phyloP scores from a whole-genome alignment of 331 rosid genomes.

The Quercus phellos region DNA sequence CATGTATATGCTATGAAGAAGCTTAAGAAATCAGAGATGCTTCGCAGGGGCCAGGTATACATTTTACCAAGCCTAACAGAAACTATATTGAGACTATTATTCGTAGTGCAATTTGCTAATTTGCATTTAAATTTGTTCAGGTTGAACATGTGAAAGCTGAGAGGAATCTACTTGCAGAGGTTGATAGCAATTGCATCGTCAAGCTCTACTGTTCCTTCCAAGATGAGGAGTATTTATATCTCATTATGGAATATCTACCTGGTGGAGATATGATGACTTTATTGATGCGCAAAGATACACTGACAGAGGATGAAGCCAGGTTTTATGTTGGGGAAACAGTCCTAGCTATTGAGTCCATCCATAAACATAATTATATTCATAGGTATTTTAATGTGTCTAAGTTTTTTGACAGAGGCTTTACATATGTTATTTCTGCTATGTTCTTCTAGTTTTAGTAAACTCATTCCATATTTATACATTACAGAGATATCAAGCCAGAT shows the following conservation, averaged over 20 bases:
- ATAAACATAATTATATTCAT: constrained; percentile 93
- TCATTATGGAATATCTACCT: constrained; percentile 97
- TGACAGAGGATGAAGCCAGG: constrained; percentile 87
- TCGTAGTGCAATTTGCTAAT: constrained; percentile 10
- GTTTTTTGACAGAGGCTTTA: constrained; percentile 7
- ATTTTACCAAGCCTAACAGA: neutral
- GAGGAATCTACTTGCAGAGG: constrained; percentile 97
- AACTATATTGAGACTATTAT: constrained; percentile 10
- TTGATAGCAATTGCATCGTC: constrained; percentile 93
- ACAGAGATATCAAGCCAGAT: constrained; percentile 98
- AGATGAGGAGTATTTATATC: constrained; percentile 88
- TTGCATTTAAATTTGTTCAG: constrained; percentile 33
- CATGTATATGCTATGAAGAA: constrained; percentile 99
- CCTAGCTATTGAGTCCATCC: constrained; percentile 89
- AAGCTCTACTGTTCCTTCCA: constrained; percentile 93
- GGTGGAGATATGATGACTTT: constrained; percentile 99
- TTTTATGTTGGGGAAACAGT: constrained; percentile 97
- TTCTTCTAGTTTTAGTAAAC: constrained; percentile 16
- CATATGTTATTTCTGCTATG: constrained; percentile 4
- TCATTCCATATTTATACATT: constrained; percentile 16
- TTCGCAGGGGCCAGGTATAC: constrained; percentile 92
- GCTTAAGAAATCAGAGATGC: constrained; percentile 99
- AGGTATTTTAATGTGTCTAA: constrained; percentile 44
- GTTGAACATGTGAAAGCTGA: constrained; percentile 99
- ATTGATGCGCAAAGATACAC: constrained; percentile 92